A percentile compares a stretch with the other conserved stretches of the same genome.
Conservation (phyloP, 169 alveolate genomes). For the Plasmodium malariae region DNA sequence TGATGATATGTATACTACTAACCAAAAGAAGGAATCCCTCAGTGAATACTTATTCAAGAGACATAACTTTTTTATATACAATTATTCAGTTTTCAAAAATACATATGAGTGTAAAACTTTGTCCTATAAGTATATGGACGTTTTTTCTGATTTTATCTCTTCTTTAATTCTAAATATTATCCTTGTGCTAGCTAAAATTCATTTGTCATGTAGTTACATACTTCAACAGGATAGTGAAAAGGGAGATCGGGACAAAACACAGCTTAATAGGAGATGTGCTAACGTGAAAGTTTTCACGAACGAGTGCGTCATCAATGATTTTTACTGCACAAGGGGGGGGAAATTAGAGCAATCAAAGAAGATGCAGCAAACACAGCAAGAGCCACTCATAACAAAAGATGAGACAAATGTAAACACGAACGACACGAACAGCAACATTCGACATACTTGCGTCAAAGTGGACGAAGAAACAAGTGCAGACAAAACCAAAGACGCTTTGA, state of each 20-base stretch:
- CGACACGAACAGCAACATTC: too few relatives aligned
- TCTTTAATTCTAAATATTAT: conserved; percentile 7
- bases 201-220: not conserved
- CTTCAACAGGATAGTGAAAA: not conserved
- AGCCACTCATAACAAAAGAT: too few relatives aligned
- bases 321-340: too few relatives aligned
- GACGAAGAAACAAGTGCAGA: not conserved
- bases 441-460: too few relatives aligned
- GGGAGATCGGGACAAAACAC: too few relatives aligned
- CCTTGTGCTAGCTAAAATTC: not conserved
- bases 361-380: too few relatives aligned
- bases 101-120: conserved; percentile 38
- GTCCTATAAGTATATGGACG: conserved; percentile 30
- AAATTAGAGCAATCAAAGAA: too few relatives aligned
- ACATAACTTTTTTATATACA: conserved; percentile 45
- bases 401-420: too few relatives aligned
- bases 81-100: conserved; percentile 31
- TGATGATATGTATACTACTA: not conserved
- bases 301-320: too few relatives aligned
- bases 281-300: too few relatives aligned
- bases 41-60: conserved; percentile 15
- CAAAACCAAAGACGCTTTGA: not conserved
- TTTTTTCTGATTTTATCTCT: conserved; percentile 17
- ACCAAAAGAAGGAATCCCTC: conserved; percentile 9
- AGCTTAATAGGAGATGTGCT: too few relatives aligned